These are phyloP conservation scores for Cyberlindnera meyerae DNA, from an alignment of 805 yeast species.

Conservation along the genomic window DNA sequence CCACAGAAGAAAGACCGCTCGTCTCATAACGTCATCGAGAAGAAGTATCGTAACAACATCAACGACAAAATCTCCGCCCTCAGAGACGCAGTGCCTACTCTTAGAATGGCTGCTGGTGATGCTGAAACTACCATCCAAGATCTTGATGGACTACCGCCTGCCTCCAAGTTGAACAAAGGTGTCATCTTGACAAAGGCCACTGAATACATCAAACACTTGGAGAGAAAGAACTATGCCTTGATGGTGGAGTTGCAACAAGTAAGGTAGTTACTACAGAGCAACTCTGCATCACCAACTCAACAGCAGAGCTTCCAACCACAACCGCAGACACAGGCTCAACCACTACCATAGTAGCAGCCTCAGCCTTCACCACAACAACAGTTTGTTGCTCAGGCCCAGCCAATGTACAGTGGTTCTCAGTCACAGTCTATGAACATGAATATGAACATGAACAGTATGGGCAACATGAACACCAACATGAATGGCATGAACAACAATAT, in stretches of 20 bases:
- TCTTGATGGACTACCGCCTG: slow-evolving; percentile 73
- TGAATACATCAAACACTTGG: slow-evolving; percentile 73
- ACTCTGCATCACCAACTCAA: slow-evolving; percentile 4
- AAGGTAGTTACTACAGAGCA: slow-evolving; percentile 18
- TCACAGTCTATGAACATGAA: slow-evolving; percentile 1
- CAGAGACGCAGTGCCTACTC: slow-evolving; percentile 73
- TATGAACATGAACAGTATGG: neutral
- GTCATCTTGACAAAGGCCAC: slow-evolving; percentile 73
- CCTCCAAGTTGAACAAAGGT: slow-evolving; percentile 71
- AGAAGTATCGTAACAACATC: slow-evolving; percentile 73
- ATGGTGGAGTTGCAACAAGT: slow-evolving; percentile 49
- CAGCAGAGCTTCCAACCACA: slow-evolving; percentile 3
- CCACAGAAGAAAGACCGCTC: slow-evolving; percentile 46
- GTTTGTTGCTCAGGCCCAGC: neutral
- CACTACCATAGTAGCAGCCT: slow-evolving; percentile 7
- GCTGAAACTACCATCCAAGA: slow-evolving; percentile 40
- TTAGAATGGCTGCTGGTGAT: slow-evolving; percentile 57
- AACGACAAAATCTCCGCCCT: slow-evolving; percentile 64
- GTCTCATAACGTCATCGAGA: slow-evolving; percentile 76
- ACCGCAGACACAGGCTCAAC: slow-evolving; percentile 17
- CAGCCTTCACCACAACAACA: slow-evolving; percentile 10
- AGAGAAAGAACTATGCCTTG: slow-evolving; percentile 37
- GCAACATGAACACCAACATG: too few relatives aligned
- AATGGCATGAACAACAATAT: slow-evolving; percentile 8
- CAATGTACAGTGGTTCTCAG: neutral